Evolutionary conservation across 768 basidiomycete species (phyloP).

Genomic region (Pleurotus sapidus): DNA sequence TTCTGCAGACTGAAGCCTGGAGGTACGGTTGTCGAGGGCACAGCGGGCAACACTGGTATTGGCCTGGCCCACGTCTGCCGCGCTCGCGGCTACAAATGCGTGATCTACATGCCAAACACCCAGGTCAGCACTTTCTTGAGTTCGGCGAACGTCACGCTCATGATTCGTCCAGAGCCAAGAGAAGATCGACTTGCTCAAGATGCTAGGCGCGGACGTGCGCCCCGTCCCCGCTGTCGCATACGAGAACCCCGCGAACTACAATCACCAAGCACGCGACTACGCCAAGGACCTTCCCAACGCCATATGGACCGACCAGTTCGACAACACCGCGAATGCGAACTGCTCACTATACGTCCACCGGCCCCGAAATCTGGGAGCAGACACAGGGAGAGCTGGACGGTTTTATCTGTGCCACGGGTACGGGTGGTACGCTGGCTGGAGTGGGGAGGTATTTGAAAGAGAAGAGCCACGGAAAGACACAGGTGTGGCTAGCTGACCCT

Average conservation of each 20-base stretch:
- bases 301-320: constrained; percentile 98
- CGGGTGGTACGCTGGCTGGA: constrained; percentile 94
- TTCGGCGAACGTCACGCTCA: not conserved
- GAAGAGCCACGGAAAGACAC: constrained; percentile 70
- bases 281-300: constrained; percentile 74
- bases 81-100: constrained; percentile 91
- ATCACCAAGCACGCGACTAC: constrained; percentile 92
- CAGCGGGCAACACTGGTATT: constrained; percentile 97
- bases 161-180: constrained; percentile 75
- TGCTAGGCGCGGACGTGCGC: constrained; percentile 96
- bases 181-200: constrained; percentile 94
- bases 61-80: constrained; percentile 95
- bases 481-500: constrained; percentile 95
- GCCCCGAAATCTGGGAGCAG: constrained; percentile 97
- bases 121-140: constrained; percentile 45
- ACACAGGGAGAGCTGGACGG: constrained; percentile 75
- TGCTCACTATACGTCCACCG: constrained; percentile 89
- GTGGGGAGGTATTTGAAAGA: constrained; percentile 83
- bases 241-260: constrained; percentile 94
- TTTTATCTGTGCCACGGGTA: constrained; percentile 95
- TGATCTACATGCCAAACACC: constrained; percentile 98
- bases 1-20: constrained; percentile 71
- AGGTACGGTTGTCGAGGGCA: constrained; percentile 98
- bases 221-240: constrained; percentile 97
- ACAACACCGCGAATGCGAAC: constrained; percentile 88